Base-by-base conservation (phyloP, 1,139 yeast genomes). In the Debaryomycetaceae sp. region DNA sequence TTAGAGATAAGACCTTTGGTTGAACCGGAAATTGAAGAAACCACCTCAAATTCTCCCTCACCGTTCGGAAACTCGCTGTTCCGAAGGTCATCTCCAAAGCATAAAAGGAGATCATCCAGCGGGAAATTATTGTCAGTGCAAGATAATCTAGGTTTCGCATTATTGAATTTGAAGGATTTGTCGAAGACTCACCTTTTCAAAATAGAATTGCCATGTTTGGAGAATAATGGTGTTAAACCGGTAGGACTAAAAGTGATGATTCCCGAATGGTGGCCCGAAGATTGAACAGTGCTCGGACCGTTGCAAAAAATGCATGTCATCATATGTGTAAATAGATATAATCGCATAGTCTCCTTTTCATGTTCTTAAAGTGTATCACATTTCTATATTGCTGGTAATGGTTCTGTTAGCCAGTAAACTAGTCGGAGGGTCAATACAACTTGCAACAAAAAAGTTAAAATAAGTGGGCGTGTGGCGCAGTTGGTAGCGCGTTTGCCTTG, bases 401-500 rank as follows among this genome's bases (percentile, higher is more conserved):
- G n/a, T n/a, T 17, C 20, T 17, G 20, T 17, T 17, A 17, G 4
- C 20, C 4, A 17, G 20, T 17, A 2, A 17, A 4, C 2, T 4
- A 17, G 20, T 17, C 20, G 20, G 20, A 17, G 20, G 2, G 20
- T 17, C 4, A 17, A 17, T 17, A 17, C 20, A 17, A 17, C 20
- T 17, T 2, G n/a, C n/a, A n/a, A n/a, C n/a, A n/a, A n/a, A 27
- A 27, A 27, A 27, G 11, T 27, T 2, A 27, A 3, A 8, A 27
- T 8, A 27, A 8, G 11, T 8, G 89, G 89, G 89, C 87, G 87
- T 83, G 87, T 83, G 88, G 89, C 89, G 88, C 79, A 83, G 89
- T 83, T 81, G 89, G 89, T 83, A 83, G 88, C 88, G 89, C 88
- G 88, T 80, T 80, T 85, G 82, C 88, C 82, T 83, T 80, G 89